phyloP scores from a whole-genome alignment of 768 basidiomycete genomes.

The Filobasidium floriforme region DNA sequence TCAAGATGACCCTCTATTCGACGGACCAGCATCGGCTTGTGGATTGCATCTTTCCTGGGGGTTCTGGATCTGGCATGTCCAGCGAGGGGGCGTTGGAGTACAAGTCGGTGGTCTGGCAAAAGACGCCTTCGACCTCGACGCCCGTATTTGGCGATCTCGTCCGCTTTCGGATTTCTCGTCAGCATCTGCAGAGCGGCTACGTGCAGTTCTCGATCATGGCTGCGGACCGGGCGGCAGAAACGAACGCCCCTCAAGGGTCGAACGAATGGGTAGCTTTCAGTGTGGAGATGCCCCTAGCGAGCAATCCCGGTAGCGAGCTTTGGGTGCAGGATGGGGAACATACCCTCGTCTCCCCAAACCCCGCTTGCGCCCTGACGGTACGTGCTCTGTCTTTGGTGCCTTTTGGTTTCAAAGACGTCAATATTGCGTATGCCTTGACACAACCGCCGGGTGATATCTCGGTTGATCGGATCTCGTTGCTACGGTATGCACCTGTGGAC shows the following conservation, averaged over 20 bases:
- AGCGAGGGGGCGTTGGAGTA: background rate
- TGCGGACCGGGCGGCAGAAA: background rate
- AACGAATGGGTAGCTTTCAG: background rate
- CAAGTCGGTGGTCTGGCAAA: background rate
- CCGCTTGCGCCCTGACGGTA: background rate
- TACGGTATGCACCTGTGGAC: background rate
- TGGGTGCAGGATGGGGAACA: constrained; percentile 4
- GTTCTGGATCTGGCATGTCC: background rate
- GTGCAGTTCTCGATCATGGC: background rate
- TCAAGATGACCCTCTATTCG: constrained; percentile 7
- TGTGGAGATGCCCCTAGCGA: background rate
- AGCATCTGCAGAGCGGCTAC: background rate
- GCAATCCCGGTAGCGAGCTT: background rate
- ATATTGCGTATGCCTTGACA: background rate
- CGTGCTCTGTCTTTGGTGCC: background rate
- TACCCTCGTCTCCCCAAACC: background rate
- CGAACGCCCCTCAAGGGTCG: background rate
- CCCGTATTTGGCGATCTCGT: constrained; percentile 1
- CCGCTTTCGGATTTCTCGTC: background rate
- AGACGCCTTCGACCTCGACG: background rate
- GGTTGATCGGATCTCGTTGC: background rate
- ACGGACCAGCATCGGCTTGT: background rate
- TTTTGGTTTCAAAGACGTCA: background rate
- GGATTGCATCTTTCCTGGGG: constrained; percentile 3
- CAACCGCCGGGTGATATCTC: background rate